These are phyloP conservation scores for Podaxis sp. DNA, from an alignment of 768 basidiomycete genomes.

Conservation along the genomic window DNA sequence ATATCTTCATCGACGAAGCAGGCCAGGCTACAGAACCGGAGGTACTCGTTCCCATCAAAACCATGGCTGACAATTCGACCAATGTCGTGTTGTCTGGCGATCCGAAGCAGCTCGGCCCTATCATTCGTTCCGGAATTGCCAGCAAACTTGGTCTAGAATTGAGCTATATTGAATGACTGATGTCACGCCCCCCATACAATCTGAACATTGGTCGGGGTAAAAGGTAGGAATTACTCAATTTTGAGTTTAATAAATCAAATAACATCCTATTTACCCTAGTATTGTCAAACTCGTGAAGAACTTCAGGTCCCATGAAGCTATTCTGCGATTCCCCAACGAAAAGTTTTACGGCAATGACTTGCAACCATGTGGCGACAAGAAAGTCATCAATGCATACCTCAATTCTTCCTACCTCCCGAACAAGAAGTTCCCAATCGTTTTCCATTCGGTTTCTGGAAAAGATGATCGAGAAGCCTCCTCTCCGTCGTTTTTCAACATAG, in stretches of 20 bases:
- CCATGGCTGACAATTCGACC: conserved; percentile 50
- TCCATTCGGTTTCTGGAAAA: conserved; percentile 58
- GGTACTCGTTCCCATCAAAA: conserved; percentile 60
- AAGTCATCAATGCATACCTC: conserved; percentile 39
- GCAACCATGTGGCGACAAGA: conserved; percentile 39
- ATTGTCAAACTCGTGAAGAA: conserved; percentile 64
- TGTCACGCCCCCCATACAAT: conserved; percentile 27
- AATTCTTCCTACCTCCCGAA: conserved; percentile 40
- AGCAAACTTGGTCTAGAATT: conserved; percentile 53
- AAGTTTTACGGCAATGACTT: conserved; percentile 59
- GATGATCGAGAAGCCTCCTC: conserved; percentile 65
- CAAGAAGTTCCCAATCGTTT: conserved; percentile 57
- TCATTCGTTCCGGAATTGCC: conserved; percentile 60
- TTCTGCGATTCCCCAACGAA: conserved; percentile 62
- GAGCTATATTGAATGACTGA: conserved; percentile 64
- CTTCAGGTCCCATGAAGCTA: conserved; percentile 62
- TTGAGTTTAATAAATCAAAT: neutral
- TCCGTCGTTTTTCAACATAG: conserved; percentile 71
- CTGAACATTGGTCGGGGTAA: conserved; percentile 26
- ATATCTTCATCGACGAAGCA: conserved; percentile 74
- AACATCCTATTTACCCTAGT: conserved; percentile 32
- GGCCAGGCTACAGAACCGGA: conserved; percentile 75
- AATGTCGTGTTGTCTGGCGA: conserved; percentile 68
- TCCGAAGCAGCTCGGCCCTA: conserved; percentile 70
- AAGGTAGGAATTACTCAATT: conserved; percentile 22